Evolutionary conservation across 345 rosid species (phyloP).

Genomic region (Moringa oleifera): DNA sequence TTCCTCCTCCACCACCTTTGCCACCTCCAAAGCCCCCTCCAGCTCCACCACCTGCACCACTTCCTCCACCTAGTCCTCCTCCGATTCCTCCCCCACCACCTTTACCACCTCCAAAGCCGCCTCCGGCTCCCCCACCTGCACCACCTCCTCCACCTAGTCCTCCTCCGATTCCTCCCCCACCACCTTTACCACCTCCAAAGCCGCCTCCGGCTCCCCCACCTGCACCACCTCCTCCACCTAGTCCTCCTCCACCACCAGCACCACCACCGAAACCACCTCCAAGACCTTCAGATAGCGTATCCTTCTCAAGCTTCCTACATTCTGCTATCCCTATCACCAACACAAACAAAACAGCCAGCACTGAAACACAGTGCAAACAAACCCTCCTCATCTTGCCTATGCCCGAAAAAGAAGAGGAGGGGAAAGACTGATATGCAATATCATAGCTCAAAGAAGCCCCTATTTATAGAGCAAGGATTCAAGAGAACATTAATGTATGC

Average conservation of each 20-base stretch:
- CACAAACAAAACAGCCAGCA: slow-evolving; percentile 19
- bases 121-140: slow-evolving; percentile 6
- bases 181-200: slow-evolving; percentile 8
- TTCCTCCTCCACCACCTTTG: no score
- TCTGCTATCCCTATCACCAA: slow-evolving; percentile 31
- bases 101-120: slow-evolving; percentile 17
- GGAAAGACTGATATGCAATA: background rate
- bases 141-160: slow-evolving; percentile 9
- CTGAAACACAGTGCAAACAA: slow-evolving; percentile 9
- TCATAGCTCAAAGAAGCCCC: background rate
- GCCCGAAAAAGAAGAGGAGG: background rate
- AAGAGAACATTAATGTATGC: slow-evolving; percentile 15
- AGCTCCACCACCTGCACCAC: slow-evolving; percentile 8
- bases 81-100: slow-evolving; percentile 1
- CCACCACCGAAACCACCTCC: slow-evolving; percentile 22
- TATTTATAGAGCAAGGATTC: slow-evolving; percentile 10
- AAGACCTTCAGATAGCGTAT: slow-evolving; percentile 6
- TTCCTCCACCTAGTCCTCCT: slow-evolving; percentile 20
- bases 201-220: slow-evolving; percentile 10
- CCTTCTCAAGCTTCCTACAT: slow-evolving; percentile 28
- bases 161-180: slow-evolving; percentile 9
- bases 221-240: slow-evolving; percentile 23
- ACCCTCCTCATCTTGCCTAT: slow-evolving; percentile 23
- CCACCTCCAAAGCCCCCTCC: no score
- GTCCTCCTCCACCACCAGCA: slow-evolving; percentile 27